Conservation (phyloP, 345 rosid genomes). For the Citrus mangshanensis region DNA sequence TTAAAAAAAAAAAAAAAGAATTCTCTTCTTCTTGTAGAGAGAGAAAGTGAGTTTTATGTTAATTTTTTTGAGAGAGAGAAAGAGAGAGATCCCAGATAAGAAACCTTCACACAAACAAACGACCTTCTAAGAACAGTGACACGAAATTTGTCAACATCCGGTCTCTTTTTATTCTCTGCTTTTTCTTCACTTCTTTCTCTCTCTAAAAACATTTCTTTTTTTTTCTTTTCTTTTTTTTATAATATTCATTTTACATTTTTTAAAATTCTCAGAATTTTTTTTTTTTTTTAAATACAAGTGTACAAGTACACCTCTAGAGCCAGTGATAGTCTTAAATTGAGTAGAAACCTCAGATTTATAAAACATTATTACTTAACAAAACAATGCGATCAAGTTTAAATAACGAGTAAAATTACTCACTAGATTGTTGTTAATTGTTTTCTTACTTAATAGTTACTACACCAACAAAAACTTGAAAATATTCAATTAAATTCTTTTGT, state of each 20-base stretch:
- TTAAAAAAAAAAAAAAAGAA: too few relatives aligned
- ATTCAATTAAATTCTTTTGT: too few relatives aligned
- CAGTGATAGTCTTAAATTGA: too few relatives aligned
- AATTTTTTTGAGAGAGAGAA: slow-evolving; percentile 30
- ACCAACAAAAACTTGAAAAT: background rate
- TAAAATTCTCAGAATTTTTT: background rate
- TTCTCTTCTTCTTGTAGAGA: slow-evolving; percentile 14
- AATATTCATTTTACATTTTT: background rate
- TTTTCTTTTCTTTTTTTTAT: background rate
- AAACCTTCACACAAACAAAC: slow-evolving; percentile 71
- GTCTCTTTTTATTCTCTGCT: slow-evolving; percentile 91
- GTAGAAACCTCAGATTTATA: too few relatives aligned
- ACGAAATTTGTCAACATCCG: slow-evolving; percentile 97
- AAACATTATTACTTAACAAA: too few relatives aligned
- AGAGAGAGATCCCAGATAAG: slow-evolving; percentile 77
- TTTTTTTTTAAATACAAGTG: too few relatives aligned
- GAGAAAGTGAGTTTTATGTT: slow-evolving; percentile 26
- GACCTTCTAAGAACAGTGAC: slow-evolving; percentile 89
- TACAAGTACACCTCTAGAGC: too few relatives aligned
- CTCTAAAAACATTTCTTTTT: background rate
- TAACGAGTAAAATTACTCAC: too few relatives aligned
- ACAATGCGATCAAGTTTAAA: too few relatives aligned
- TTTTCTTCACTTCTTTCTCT: slow-evolving; percentile 37
- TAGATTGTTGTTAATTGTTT: background rate
- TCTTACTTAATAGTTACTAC: background rate